These are phyloP conservation scores for Fusarium coicis DNA, from an alignment of 2,329 filamentous ascomycete genomes.

Conservation along the genomic window DNA sequence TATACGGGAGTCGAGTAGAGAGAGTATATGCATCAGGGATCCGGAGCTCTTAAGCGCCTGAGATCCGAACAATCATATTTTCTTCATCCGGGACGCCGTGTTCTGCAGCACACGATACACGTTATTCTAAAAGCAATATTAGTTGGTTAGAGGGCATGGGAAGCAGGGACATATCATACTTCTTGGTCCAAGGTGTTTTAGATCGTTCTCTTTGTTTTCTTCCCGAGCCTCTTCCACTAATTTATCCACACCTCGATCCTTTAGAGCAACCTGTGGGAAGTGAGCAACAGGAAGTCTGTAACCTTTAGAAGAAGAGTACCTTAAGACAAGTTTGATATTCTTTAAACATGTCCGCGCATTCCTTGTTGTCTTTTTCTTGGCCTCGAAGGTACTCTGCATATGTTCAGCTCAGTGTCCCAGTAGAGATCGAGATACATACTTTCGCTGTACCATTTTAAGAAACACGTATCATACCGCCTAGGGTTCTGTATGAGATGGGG, in stretches of 20 bases:
- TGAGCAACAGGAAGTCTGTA: background rate
- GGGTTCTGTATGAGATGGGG: background rate
- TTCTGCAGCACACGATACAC: background rate
- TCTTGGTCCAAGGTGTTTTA: slow-evolving; percentile 57
- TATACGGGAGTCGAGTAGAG: background rate
- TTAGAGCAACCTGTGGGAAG: slow-evolving; percentile 69
- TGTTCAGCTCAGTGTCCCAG: slow-evolving; percentile 20
- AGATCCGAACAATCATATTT: background rate
- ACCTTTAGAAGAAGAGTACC: slow-evolving; percentile 57
- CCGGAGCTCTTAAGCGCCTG: background rate
- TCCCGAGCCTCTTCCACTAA: slow-evolving; percentile 92
- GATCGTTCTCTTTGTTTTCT: slow-evolving; percentile 88
- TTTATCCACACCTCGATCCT: slow-evolving; percentile 89
- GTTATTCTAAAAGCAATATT: slow-evolving; percentile 20
- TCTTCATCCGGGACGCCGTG: slow-evolving; percentile 19
- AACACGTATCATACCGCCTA: slow-evolving; percentile 96
- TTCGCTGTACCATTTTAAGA: slow-evolving; percentile 99
- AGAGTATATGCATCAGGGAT: background rate
- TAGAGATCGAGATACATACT: slow-evolving; percentile 67
- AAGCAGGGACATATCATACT: slow-evolving; percentile 45
- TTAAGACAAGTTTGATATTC: slow-evolving; percentile 88
- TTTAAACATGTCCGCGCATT: slow-evolving; percentile 87
- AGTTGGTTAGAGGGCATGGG: background rate
- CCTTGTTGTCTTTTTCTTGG: slow-evolving; percentile 80
- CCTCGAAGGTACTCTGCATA: slow-evolving; percentile 86